Base-by-base conservation (phyloP, 2,329 filamentous ascomycete genomes). In the Penicillium nordicum region DNA sequence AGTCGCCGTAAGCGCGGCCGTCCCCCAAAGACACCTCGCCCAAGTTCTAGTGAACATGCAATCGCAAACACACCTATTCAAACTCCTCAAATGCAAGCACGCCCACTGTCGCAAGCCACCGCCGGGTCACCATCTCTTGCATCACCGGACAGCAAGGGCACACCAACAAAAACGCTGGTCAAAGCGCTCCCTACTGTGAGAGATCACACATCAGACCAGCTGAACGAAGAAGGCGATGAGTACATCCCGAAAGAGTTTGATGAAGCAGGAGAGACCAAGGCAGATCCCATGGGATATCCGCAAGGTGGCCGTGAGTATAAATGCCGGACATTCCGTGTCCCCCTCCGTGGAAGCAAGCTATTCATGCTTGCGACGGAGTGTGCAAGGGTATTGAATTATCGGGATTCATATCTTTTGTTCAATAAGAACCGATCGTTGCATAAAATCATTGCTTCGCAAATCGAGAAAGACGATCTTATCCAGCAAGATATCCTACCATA, bases 351-450 rank as follows among this genome's bases (percentile, higher is more conserved):
- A 29, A 88, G 95, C 63, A 97, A 97, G 76, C 83, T 97, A 6
- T 99, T 97, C 77, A 99, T 99, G 94, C 84, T 99, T 50, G 94
- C 94, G 36, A 99, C 94, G 16, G 94, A 99, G 76, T 97, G 94
- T 72, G 94, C 94, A 25, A 86, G 94, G 63, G 92, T 97, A 4
- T 80, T 97, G 23, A 90, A 92, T 45, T 99, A 99, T 73, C 85
- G 94, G 59, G 94, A 99, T 74, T 97, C 92, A n/a, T 99, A 99
- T 73, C 81, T 99, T 36, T 80, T 99, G 16, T 99, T 99, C 80
- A 97, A 97, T 82, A 97, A 97, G 79, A 97, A 99, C 74, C 84
- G 93, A 63, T 97, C 94, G 2, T 80, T 99, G 9, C 96, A 85
- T 81, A 99, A 99, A 77, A 99, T 99, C 70, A 99, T 99, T 67